Evolutionary conservation across 495 filamentous ascomycete genomes (phyloP), one percentile per base, ranked within the genome.

Genomic region (Xylaria curta): DNA sequence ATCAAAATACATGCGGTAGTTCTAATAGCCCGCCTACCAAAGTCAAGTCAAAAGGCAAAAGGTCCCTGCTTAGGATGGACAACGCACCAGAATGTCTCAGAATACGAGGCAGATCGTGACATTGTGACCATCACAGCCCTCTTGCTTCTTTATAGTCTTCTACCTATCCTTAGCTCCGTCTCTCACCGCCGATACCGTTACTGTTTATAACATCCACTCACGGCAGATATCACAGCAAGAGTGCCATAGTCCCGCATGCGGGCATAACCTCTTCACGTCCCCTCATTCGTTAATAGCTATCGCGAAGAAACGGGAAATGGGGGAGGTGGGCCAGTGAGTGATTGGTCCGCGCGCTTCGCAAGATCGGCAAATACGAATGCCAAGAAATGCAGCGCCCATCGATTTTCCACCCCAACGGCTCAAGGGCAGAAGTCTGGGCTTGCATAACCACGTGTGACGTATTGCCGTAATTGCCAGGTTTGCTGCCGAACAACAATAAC

Each of bases 291-390:
- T 60, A 40, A 4, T 13, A 38, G 60, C 36, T 10, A 42, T 40
- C 59, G 33, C 12, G 36, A 42, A 33, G n/a, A 59, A 19, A 60
- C 33, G 33, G 58, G 31, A 17, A 42, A 42, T 42, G 38, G 38
- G 10, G 10, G 38, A 21, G n/a, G 28, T 3, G 17, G 58, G 17
- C 17, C 3, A 33, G 19, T n/a, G 28, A n/a, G 13, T 42, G 60
- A 44, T 63, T 44, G 60, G 38, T 36, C 59, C 36, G 60, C 28
- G 60, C 28, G 38, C 26, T 13, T 66, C 63, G 24, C 24, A 40
- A 40, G 67, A 69, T 69, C 67, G 67, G 21, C 67, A 62, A 69
- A 69, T 69, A 69, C 67, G 67, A 69, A 62, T 36, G 67, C 67
- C 67, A 69, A 69, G 67, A 21, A 9, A 56, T 19, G 65, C 62